Base-by-base conservation (phyloP, 345 rosid genomes). In the Brassica rapa region DNA sequence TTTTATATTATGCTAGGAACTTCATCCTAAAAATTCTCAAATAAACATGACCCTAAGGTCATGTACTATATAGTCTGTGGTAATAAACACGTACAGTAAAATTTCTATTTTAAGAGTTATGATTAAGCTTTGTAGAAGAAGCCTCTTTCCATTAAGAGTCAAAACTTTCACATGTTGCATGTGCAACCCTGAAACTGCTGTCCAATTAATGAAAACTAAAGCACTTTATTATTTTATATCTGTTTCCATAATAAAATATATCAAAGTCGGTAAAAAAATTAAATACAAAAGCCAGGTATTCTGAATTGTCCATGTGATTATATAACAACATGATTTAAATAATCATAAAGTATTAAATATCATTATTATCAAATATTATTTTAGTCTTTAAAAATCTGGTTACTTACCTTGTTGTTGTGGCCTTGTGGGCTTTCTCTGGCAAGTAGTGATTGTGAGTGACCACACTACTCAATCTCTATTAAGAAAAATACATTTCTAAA, bases 101-200 rank as follows among this genome's bases (percentile, higher is more conserved):
- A 29, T 68, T 74, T 53, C 82, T 63, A 62, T 74, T 74, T 62
- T 62, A 69, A 80, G 75, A 62, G 66, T 29, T 30, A 71, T 69
- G 60, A 68, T 69, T 80, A 69, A 80, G 60, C 39, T 51, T 43
- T 53, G 16, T 29, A 21, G 51, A 53, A 29, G 53, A 53, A 68
- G 51, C 51, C 75, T 53, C 51, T 74, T 80, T 74, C 82, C 61
- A 39, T 74, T 74, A 74, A 80, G 79, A 74, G 79, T 80, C 71
- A 69, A 80, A 29, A 53, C 19, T 35, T 60, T 69, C 82, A 80
- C 82, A 80, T 80, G 82, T 37, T 69, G 79, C 82, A 80, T 80
- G 82, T 80, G 82, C 78, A 0, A 1, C 75, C 82, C 82, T 80
- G 82, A 74, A 74, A 62, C 69, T 80, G 79, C 79, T 80, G 82